Percentiles rank a stretch among this genome's conserved stretches.
These are phyloP conservation scores for Pittosporum tobira DNA, from an alignment of 129 eudicot genomes.

Conservation along the genomic window DNA sequence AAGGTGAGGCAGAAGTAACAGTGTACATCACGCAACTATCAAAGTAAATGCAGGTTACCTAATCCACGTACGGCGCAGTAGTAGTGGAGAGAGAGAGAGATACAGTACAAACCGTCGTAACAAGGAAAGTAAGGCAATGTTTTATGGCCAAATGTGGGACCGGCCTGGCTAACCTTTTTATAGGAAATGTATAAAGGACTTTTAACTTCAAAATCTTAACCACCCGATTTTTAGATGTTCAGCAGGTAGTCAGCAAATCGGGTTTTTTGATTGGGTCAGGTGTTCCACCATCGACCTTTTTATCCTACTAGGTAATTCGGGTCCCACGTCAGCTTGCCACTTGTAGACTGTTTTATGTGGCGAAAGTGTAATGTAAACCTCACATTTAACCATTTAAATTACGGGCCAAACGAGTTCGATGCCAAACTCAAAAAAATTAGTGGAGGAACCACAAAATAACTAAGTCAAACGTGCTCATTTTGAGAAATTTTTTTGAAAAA, in stretches of 20 bases:
- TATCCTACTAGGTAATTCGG: neutral
- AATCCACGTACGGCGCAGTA: neutral
- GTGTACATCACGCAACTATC: conserved; percentile 1
- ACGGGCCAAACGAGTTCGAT: neutral
- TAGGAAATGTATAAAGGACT: conserved; percentile 19
- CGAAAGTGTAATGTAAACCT: no score
- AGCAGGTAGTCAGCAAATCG: conserved; percentile 10
- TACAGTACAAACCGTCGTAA: neutral
- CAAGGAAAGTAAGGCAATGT: neutral
- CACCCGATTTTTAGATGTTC: conserved; percentile 16
- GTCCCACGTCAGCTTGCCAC: neutral
- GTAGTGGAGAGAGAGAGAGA: conserved; percentile 3
- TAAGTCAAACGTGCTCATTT: no score
- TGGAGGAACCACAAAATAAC: no score
- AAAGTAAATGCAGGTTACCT: conserved; percentile 6
- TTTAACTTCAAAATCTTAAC: conserved; percentile 30
- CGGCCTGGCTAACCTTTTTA: neutral
- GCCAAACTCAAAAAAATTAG: neutral
- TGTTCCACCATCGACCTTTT: neutral
- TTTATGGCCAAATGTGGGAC: neutral
- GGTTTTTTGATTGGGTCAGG: conserved; percentile 7
- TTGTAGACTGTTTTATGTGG: no score
- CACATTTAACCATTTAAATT: no score
- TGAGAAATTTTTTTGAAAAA: no score
- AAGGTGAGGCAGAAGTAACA: neutral